Conservation (phyloP, 108 stramenopile species). For the Discostella pseudostelligera region DNA sequence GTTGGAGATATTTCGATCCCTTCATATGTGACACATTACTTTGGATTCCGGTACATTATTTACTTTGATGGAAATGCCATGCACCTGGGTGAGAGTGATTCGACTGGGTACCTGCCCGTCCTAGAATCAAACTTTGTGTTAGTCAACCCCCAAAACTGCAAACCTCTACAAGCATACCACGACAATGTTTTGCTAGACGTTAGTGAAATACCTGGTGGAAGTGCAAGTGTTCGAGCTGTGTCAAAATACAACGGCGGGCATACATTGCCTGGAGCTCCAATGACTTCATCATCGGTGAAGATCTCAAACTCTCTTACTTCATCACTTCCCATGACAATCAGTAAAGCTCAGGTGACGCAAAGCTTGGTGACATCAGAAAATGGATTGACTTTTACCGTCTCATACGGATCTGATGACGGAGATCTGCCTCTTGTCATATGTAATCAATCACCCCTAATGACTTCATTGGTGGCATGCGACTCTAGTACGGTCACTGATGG, state of each 20-base stretch:
- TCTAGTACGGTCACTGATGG: conserved; percentile 77
- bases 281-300: conserved; percentile 12
- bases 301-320: conserved; percentile 27
- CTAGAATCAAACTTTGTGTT: conserved; percentile 35
- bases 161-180: conserved; percentile 42
- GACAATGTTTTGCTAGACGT: conserved; percentile 42
- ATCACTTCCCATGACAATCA: conserved; percentile 45
- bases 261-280: conserved; percentile 30
- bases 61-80: conserved; percentile 66
- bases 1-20: conserved; percentile 10
- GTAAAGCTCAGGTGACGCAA: conserved; percentile 35
- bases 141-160: conserved; percentile 30
- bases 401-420: conserved; percentile 51
- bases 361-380: conserved; percentile 41
- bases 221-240: conserved; percentile 26
- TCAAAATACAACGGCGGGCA: conserved; percentile 32
- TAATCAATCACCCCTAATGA: conserved; percentile 21
- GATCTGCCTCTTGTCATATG: conserved; percentile 49
- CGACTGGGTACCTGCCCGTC: conserved; percentile 24
- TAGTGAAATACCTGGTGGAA: conserved; percentile 34
- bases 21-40: conserved; percentile 33
- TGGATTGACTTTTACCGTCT: conserved; percentile 63
- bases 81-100: conserved; percentile 29
- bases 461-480: conserved; percentile 38
- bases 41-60: conserved; percentile 53